Conservation (phyloP, 208 protist species). For the Trypanosoma cruzi region DNA sequence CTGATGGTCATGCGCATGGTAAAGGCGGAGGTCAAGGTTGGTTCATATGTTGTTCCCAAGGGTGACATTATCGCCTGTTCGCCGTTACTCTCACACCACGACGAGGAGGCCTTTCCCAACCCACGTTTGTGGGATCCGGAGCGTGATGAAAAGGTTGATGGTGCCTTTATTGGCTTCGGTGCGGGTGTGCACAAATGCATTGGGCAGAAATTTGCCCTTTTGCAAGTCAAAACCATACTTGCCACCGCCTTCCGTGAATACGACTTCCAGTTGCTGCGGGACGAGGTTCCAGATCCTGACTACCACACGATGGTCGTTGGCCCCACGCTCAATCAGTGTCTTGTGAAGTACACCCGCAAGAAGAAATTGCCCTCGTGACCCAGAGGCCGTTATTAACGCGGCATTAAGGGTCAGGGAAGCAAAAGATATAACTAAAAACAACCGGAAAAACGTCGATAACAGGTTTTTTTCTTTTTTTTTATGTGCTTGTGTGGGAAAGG, state of each 20-base stretch:
- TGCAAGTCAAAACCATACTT: constrained; percentile 94
- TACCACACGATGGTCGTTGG: constrained; percentile 93
- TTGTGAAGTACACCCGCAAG: constrained; percentile 75
- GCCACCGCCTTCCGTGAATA: constrained; percentile 85
- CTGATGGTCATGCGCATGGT: constrained; percentile 94
- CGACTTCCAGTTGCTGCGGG: constrained; percentile 81
- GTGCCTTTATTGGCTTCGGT: constrained; percentile 89
- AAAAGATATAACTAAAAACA: neutral
- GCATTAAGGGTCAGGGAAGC: neutral
- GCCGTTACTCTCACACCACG: constrained; percentile 76
- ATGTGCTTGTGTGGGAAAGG: no score
- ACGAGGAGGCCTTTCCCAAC: constrained; percentile 86
- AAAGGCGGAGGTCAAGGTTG: constrained; percentile 71
- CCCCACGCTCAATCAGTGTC: constrained; percentile 63
- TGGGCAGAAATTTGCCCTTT: constrained; percentile 92
- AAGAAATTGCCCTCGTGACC: constrained; percentile 35
- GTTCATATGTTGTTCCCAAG: constrained; percentile 85
- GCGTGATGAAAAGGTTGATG: constrained; percentile 83
- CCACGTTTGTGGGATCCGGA: constrained; percentile 86
- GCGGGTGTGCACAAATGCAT: constrained; percentile 92
- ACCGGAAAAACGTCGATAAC: neutral
- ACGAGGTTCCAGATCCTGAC: constrained; percentile 74
- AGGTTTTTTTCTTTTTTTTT: no score
- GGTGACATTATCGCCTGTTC: constrained; percentile 89
- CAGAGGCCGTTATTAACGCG: neutral